Conservation (phyloP, 768 basidiomycete species). For the Rhodotorula paludigena region DNA sequence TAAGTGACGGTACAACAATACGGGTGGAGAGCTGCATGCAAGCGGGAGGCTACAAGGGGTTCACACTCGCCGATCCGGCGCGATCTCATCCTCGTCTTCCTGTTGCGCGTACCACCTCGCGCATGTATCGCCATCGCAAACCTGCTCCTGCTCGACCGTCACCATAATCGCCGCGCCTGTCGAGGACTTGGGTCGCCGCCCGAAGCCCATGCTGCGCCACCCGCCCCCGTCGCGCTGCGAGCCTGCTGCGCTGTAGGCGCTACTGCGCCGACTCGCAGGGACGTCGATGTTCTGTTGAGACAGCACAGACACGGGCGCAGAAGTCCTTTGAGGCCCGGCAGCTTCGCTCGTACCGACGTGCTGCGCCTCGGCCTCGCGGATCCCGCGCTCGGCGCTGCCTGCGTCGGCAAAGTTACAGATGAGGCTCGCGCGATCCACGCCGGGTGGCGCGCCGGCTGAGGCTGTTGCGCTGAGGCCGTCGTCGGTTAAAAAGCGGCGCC, state of each 20-base stretch:
- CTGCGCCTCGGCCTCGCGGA: not conserved
- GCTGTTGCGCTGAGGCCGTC: no score
- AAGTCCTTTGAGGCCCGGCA: not conserved
- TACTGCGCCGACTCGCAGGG: no score
- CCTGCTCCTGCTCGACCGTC: conserved; percentile 4
- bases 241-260: not conserved
- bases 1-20: not conserved
- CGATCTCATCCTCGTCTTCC: not conserved
- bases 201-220: not conserved
- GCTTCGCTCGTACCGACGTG: not conserved
- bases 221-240: not conserved
- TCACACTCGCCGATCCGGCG: not conserved
- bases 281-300: no score
- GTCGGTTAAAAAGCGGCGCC: not conserved
- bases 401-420: not conserved
- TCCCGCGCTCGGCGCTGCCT: not conserved
- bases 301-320: no score
- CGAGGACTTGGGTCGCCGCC: not conserved
- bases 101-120: not conserved
- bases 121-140: not conserved
- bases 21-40: no score
- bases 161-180: not conserved
- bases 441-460: not conserved
- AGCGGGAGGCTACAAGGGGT: not conserved
- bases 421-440: not conserved